Base-by-base conservation (phyloP, 345 rosid genomes). In the Turnera subulata region DNA sequence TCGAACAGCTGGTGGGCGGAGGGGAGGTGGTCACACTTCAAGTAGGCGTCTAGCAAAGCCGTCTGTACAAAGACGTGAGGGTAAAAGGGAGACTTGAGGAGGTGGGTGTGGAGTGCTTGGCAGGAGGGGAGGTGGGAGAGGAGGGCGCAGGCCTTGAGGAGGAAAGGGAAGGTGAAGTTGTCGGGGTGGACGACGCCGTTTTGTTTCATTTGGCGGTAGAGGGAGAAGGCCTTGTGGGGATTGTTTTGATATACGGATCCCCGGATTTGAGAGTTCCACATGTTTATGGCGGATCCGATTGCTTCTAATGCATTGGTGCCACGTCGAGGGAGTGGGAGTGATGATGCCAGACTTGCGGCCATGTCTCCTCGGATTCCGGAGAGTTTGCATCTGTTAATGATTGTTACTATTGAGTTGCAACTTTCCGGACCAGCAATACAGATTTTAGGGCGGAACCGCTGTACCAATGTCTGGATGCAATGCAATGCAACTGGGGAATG, bases 1-100 rank as follows among this genome's bases (percentile, higher is more conserved):
- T 80, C 88, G 44, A 82, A 80, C 75, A 82, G 24, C 11, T 68
- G 63, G 12, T 76, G 77, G 15, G 86, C 91, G 5, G 74, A 76
- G 0, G 46, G 79, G 56, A 82, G 46, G 62, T 70, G 56, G 26
- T 78, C 78, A 7, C 88, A 82, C 33, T 80, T 82, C 0, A 79
- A 73, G 48, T 81, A 78, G 73, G 78, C 55, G 9, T 81, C 70
- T 9, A 81, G 71, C 0, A 81, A 47, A 20, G 76, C 76, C 35
- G 81, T 83, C 21, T 68, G 60, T 58, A 78, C 49, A 48, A 76
- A 68, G 14, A 77, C 38, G 15, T 78, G 84, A 19, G 63, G n/a
- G 13, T 64, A 53, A 26, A 76, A 80, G 15, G 16, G 26, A 14
- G 94, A 74, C 17, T 33, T 50, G 39, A n/a, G 25, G 18, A 76